These are phyloP conservation scores for Spathaspora arborariae DNA, from an alignment of 805 yeast species.

Conservation along the genomic window DNA sequence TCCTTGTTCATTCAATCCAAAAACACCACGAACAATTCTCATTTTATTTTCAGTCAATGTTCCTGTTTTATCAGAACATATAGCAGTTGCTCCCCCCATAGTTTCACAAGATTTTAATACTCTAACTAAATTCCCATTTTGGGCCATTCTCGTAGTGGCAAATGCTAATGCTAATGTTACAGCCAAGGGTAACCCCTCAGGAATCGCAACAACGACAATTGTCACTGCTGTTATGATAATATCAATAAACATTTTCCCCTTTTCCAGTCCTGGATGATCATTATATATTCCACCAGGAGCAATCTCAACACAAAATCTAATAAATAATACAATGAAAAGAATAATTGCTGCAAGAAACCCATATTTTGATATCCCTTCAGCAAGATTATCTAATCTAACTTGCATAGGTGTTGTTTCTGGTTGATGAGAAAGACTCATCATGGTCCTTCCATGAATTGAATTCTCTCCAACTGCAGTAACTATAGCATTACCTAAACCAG, in stretches of 20 bases:
- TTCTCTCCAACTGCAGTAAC: slow-evolving; percentile 89
- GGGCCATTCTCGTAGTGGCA: slow-evolving; percentile 97
- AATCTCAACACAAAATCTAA: slow-evolving; percentile 65
- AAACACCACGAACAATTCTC: slow-evolving; percentile 78
- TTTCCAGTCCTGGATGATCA: slow-evolving; percentile 55
- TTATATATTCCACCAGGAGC: slow-evolving; percentile 48
- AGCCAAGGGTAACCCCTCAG: slow-evolving; percentile 97
- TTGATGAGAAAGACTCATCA: slow-evolving; percentile 74
- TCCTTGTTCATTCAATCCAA: slow-evolving; percentile 42
- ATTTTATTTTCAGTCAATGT: slow-evolving; percentile 91
- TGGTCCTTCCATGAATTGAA: slow-evolving; percentile 89
- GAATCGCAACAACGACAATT: slow-evolving; percentile 96
- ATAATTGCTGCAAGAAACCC: slow-evolving; percentile 83
- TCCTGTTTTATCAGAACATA: slow-evolving; percentile 97
- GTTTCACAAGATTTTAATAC: slow-evolving; percentile 93
- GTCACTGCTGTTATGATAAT: slow-evolving; percentile 90
- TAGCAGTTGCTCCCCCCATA: slow-evolving; percentile 97
- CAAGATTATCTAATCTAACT: slow-evolving; percentile 71
- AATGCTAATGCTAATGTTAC: slow-evolving; percentile 95
- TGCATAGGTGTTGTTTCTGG: slow-evolving; percentile 88
- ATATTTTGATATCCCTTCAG: slow-evolving; percentile 92
- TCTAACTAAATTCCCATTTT: slow-evolving; percentile 93
- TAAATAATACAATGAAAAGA: slow-evolving; percentile 75
- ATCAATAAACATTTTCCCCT: slow-evolving; percentile 80
- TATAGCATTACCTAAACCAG: slow-evolving; percentile 82